Conservation (phyloP, 768 basidiomycete species). For the Mycena crocata region DNA sequence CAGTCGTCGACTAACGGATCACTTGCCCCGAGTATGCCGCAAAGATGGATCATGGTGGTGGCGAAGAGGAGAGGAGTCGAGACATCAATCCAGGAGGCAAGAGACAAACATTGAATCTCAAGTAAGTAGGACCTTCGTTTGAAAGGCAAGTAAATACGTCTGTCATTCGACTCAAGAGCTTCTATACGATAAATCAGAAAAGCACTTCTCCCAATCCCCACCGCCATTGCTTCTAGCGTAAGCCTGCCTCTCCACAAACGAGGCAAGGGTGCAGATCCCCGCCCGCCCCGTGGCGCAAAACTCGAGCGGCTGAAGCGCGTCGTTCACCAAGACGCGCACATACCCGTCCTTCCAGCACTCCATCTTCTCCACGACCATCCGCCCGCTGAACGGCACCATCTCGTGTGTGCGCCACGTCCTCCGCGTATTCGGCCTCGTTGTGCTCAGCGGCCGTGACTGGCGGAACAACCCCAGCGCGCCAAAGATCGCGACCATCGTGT, state of each 20-base stretch:
- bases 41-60: too few species aligned
- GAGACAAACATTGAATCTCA: too few species aligned
- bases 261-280: constrained; percentile 72
- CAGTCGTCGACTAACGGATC: background rate
- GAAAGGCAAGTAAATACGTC: too few species aligned
- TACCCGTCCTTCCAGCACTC: constrained; percentile 59
- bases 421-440: constrained; percentile 40
- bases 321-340: constrained; percentile 84
- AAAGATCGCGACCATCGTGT: constrained; percentile 85
- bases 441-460: constrained; percentile 44
- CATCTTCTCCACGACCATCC: constrained; percentile 82
- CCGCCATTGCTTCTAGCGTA: constrained; percentile 77
- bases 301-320: constrained; percentile 70
- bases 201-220: constrained; percentile 80
- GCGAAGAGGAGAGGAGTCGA: too few species aligned
- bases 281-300: constrained; percentile 62
- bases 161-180: too few species aligned
- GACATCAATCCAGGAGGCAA: too few species aligned
- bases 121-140: too few species aligned
- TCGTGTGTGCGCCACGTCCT: constrained; percentile 66
- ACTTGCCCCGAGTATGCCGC: background rate
- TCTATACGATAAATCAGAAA: too few species aligned
- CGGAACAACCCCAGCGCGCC: constrained; percentile 68
- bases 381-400: constrained; percentile 80
- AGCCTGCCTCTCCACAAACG: constrained; percentile 20